Conservation (phyloP, 768 basidiomycete species). For the Lentinula edodes region DNA sequence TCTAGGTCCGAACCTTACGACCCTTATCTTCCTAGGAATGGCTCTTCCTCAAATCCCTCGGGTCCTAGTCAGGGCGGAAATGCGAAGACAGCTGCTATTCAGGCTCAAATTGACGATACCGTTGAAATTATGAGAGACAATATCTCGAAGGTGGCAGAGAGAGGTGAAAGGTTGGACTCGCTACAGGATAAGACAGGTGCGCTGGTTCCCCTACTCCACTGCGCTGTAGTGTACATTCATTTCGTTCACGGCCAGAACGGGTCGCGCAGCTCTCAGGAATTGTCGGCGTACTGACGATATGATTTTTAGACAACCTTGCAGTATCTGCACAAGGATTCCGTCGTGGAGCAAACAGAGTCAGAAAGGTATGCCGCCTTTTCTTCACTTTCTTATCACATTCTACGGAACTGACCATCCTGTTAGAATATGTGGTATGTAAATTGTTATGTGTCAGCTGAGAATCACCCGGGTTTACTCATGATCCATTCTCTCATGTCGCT, state of each 20-base stretch:
- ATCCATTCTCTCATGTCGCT: background rate
- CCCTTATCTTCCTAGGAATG: conserved; percentile 91
- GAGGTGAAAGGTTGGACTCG: conserved; percentile 90
- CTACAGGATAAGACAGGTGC: conserved; percentile 97
- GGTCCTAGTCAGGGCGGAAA: conserved; percentile 48
- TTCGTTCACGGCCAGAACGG: background rate
- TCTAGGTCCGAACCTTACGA: conserved; percentile 96
- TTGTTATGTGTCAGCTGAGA: conserved; percentile 1
- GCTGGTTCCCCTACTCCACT: background rate
- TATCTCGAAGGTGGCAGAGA: conserved; percentile 91
- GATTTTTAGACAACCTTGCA: conserved; percentile 78
- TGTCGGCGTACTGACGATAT: background rate
- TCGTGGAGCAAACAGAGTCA: conserved; percentile 92
- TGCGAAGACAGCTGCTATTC: conserved; percentile 90
- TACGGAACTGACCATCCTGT: background rate
- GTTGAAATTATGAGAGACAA: conserved; percentile 98
- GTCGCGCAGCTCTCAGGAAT: background rate
- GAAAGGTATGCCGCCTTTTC: conserved; percentile 23
- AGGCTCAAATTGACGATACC: conserved; percentile 95
- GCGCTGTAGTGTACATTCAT: conserved; percentile 1
- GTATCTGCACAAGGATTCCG: conserved; percentile 99
- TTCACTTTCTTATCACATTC: background rate
- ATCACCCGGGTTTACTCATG: background rate
- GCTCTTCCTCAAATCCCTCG: conserved; percentile 53
- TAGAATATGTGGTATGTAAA: conserved; percentile 87